Percentiles rank a stretch among this genome's conserved stretches.
Evolutionary conservation across 2,329 filamentous ascomycete genomes (phyloP).

Genomic region (Colletotrichum siamense): DNA sequence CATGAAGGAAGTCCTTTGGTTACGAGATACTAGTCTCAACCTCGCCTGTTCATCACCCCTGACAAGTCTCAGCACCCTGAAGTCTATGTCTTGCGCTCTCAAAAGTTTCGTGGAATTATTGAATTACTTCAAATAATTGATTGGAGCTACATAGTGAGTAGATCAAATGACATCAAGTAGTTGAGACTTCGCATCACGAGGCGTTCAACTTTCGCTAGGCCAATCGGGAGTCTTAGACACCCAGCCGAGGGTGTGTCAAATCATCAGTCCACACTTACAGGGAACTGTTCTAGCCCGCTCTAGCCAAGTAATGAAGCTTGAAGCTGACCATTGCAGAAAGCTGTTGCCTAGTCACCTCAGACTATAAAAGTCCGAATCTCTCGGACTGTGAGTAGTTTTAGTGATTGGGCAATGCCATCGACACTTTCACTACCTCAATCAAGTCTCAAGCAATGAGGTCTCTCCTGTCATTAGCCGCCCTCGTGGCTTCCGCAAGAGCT

Average conservation of each 20-base stretch:
- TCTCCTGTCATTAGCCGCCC: background rate
- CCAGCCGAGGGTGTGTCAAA: background rate
- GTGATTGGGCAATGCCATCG: background rate
- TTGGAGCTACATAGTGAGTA: background rate
- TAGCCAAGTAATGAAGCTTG: background rate
- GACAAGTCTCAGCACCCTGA: background rate
- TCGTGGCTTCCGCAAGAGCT: background rate
- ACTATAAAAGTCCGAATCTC: background rate
- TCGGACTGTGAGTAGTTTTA: background rate
- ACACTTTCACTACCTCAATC: background rate
- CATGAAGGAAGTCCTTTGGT: background rate
- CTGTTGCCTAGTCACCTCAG: background rate
- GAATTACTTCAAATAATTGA: background rate
- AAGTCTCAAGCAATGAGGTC: background rate
- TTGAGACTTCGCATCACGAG: background rate
- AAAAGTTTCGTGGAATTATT: background rate
- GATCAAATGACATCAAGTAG: background rate
- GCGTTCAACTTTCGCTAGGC: background rate
- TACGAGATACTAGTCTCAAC: background rate
- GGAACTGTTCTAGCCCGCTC: background rate
- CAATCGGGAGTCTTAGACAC: background rate
- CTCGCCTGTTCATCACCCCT: background rate
- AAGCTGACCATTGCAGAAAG: background rate
- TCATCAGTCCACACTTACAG: background rate
- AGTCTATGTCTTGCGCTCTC: accelerated